Evolutionary conservation across 2,329 filamentous ascomycete genomes (phyloP).

Genomic region (Didymella pomorum): DNA sequence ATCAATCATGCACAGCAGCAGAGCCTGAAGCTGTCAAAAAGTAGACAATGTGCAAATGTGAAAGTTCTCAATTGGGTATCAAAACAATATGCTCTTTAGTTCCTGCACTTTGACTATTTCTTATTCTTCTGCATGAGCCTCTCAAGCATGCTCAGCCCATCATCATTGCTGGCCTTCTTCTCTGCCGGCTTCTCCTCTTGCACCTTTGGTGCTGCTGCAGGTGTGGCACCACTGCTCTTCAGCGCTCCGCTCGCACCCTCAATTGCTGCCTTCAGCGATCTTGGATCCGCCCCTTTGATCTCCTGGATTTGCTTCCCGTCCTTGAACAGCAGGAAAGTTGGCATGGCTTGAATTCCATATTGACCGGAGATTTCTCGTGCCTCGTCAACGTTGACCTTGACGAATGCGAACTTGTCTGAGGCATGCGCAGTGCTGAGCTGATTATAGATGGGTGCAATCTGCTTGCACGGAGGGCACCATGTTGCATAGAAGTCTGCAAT

Average conservation of each 20-base stretch:
- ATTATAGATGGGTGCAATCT: constrained; percentile 61
- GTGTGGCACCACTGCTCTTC: constrained; percentile 12
- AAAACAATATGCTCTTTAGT: not conserved
- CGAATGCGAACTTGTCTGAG: constrained; percentile 58
- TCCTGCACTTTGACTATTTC: not conserved
- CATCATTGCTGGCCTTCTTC: constrained; percentile 46
- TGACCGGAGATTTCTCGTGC: constrained; percentile 58
- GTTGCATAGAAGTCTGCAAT: constrained; percentile 62
- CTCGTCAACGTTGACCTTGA: constrained; percentile 65
- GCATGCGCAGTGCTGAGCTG: constrained; percentile 61
- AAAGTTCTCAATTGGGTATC: constrained; percentile 10
- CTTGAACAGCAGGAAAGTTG: constrained; percentile 47
- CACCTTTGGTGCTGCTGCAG: constrained; percentile 12
- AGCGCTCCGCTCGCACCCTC: constrained; percentile 28
- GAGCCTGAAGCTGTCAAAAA: not conserved
- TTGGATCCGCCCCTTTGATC: constrained; percentile 42
- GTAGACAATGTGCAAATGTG: not conserved
- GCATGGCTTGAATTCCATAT: constrained; percentile 58
- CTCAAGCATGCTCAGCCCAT: constrained; percentile 31
- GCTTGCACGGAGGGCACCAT: constrained; percentile 66
- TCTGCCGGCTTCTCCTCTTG: constrained; percentile 22
- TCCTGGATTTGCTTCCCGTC: constrained; percentile 41
- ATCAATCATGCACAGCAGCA: not conserved
- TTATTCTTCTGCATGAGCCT: constrained; percentile 23
- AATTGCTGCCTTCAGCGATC: constrained; percentile 36